phyloP scores from a whole-genome alignment of 2,329 filamentous ascomycete genomes.

The Bertia moriformis region DNA sequence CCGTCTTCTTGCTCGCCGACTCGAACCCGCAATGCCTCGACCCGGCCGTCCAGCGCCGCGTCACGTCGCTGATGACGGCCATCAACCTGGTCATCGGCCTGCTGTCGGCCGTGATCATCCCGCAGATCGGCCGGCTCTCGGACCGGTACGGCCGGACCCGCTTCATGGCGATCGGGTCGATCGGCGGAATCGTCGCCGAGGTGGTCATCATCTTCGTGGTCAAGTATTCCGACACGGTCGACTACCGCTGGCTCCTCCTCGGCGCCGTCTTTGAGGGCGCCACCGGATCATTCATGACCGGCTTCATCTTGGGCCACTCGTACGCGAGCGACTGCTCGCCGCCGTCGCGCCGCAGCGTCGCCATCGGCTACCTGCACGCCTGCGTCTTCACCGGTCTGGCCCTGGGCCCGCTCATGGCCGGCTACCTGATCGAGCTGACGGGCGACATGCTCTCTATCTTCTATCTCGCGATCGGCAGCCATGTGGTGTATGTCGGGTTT shows the following conservation, averaged over 20 bases:
- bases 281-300: constrained; percentile 75
- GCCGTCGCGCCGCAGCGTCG: constrained; percentile 64
- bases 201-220: constrained; percentile 64
- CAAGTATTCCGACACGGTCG: constrained; percentile 55
- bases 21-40: constrained; percentile 60
- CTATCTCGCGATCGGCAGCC: constrained; percentile 62
- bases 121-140: constrained; percentile 70
- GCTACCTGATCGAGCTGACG: constrained; percentile 63
- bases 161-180: constrained; percentile 58
- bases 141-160: constrained; percentile 72
- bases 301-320: constrained; percentile 63
- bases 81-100: constrained; percentile 61
- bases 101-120: constrained; percentile 67
- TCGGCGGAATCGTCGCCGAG: constrained; percentile 63
- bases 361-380: constrained; percentile 81
- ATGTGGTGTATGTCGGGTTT: constrained; percentile 60
- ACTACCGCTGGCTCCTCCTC: constrained; percentile 66
- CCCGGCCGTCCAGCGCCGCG: constrained; percentile 62
- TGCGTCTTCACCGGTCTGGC: constrained; percentile 83
- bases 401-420: constrained; percentile 68
- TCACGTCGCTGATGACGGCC: constrained; percentile 66
- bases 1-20: constrained; percentile 51
- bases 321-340: constrained; percentile 83
- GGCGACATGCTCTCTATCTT: constrained; percentile 70
- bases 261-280: constrained; percentile 70